Evolutionary conservation across 2,329 filamentous ascomycete species (phyloP).

Genomic region (Ascomycota sp.): DNA sequence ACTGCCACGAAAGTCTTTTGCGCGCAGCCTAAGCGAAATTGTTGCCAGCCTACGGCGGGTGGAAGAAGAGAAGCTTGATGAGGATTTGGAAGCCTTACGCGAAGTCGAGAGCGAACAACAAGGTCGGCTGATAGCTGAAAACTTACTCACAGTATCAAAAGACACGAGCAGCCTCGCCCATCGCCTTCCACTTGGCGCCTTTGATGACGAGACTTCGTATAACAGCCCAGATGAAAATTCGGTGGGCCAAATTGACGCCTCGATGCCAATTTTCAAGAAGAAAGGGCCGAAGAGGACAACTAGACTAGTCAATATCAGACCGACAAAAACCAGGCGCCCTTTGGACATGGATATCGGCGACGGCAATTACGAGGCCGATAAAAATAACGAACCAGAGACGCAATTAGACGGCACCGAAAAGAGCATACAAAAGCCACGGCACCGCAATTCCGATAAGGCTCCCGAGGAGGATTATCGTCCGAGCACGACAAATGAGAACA

Average conservation of each 20-base stretch:
- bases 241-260: slow-evolving; percentile 32
- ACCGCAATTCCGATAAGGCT: no score
- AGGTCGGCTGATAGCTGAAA: slow-evolving; percentile 6
- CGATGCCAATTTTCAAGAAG: slow-evolving; percentile 51
- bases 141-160: slow-evolving; percentile 9
- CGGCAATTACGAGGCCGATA: slow-evolving; percentile 9
- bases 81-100: slow-evolving; percentile 51
- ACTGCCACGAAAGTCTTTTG: slow-evolving; percentile 37
- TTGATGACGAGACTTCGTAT: slow-evolving; percentile 37
- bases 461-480: neutral
- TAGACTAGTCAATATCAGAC: slow-evolving; percentile 40
- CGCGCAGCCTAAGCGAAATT: slow-evolving; percentile 49
- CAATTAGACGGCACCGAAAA: slow-evolving; percentile 3
- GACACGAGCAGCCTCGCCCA: slow-evolving; percentile 19
- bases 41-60: slow-evolving; percentile 47
- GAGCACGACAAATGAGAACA: slow-evolving; percentile 8
- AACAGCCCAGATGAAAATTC: slow-evolving; percentile 32
- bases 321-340: slow-evolving; percentile 26
- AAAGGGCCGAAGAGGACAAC: slow-evolving; percentile 66
- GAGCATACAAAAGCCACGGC: neutral
- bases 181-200: slow-evolving; percentile 31
- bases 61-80: slow-evolving; percentile 46
- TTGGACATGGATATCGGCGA: slow-evolving; percentile 10
- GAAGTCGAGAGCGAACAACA: slow-evolving; percentile 38
- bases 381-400: slow-evolving; percentile 12